Evolutionary conservation across 805 yeast species (phyloP), one percentile per base, ranked within the genome.

Genomic region (Ogataea chonburiensis): DNA sequence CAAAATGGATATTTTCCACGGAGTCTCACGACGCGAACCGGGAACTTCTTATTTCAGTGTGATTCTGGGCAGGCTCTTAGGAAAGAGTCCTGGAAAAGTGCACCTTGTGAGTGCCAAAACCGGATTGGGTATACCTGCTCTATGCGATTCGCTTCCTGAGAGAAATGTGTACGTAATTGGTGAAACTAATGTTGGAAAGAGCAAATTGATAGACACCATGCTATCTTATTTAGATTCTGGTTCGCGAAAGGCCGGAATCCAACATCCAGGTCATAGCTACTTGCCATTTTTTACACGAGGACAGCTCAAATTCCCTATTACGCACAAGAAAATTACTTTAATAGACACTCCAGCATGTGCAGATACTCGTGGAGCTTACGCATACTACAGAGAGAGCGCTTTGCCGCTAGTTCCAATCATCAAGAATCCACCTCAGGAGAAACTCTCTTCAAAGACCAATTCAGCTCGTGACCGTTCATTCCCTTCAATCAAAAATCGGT

Each of bases 271-370:
- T n/a, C n/a, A n/a, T n/a, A 67, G 77, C 24, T 57, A 64, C 35
- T 59, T 81, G 29, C 95, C 95, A 0, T 87, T 87, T 17, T 75
- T 79, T 55, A 87, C 96, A 0, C 68, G 86, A 50, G 70, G 66
- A 3, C 49, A 68, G 10, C 68, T 74, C 37, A 61, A 58, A 4
- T 74, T 60, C 45, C 50, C 57, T 6, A 55, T 72, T 12, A 48
- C 37, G 5, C n/a, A 54, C 53, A 16, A n/a, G 13, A 7, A 49
- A 57, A 1, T 14, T 1, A 38, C 28, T 9, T 45, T 72, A 3
- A 54, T 60, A 33, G 79, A 74, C 47, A 71, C 71, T 1, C 78
- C 78, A 0, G 79, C 25, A 7, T 7, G 7, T 10, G 6, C 25
- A 8, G 25, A 23, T 10, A 7, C 25, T 23, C 25, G 7, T 8